These are phyloP conservation scores for Dalechampia spathulata DNA, from an alignment of 441 rosid species.

Conservation along the genomic window DNA sequence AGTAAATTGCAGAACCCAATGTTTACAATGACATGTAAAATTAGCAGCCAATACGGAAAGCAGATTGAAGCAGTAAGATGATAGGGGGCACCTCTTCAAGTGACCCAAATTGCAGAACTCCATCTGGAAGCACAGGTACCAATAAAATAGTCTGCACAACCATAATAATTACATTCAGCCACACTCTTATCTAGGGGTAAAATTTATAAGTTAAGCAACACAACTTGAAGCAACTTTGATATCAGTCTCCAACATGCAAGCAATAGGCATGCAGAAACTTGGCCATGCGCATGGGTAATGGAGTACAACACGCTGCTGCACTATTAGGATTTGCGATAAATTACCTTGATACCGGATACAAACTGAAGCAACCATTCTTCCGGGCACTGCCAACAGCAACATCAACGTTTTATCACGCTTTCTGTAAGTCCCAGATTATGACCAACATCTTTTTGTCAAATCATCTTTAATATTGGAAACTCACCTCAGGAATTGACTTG, in stretches of 20 bases:
- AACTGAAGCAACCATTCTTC: slow-evolving; percentile 64
- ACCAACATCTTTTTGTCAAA: too few relatives aligned
- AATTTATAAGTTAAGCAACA: not conserved
- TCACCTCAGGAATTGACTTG: slow-evolving; percentile 30
- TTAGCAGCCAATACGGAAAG: not conserved
- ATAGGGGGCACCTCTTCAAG: slow-evolving; percentile 39
- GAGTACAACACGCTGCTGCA: not conserved
- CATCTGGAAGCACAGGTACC: slow-evolving; percentile 51
- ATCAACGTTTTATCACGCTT: slow-evolving; percentile 9
- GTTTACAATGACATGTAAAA: not conserved
- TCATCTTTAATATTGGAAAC: slow-evolving; percentile 6
- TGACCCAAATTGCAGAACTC: slow-evolving; percentile 68
- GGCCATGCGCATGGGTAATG: not conserved
- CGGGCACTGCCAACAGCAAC: slow-evolving; percentile 36
- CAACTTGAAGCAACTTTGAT: not conserved
- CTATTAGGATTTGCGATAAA: not conserved
- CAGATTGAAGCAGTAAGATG: slow-evolving; percentile 3
- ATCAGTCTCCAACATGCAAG: not conserved
- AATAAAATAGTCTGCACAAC: slow-evolving; percentile 50
- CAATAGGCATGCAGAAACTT: not conserved
- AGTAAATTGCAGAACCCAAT: slow-evolving; percentile 2
- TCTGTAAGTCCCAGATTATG: too few relatives aligned
- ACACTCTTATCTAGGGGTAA: slow-evolving; percentile 1
- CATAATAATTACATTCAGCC: slow-evolving; percentile 10
- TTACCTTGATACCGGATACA: slow-evolving; percentile 58